Base-by-base conservation (phyloP, 1,284 basidiomycete genomes). In the Papiliotrema fonsecae region DNA sequence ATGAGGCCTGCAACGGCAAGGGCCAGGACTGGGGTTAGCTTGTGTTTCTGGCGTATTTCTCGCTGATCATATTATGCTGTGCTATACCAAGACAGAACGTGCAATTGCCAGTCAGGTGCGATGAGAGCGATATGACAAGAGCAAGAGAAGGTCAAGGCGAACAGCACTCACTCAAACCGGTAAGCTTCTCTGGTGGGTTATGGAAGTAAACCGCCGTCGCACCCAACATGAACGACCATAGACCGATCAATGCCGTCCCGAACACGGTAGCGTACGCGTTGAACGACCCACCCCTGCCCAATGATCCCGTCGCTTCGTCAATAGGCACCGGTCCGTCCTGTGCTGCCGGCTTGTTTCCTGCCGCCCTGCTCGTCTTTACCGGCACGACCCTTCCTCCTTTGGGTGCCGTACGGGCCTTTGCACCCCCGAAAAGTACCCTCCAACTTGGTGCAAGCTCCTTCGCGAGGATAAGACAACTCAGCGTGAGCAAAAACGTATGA, bases 201-300 rank as follows among this genome's bases (percentile, higher is more conserved):
- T 97, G 93, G 76, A 94, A 97, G 73, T 91, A 97, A 14, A 96
- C 75, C 41, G 86, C 83, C 14, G 93, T 97, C 45, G 86, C 86
- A 55, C 81, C 80, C 10, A 81, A 75, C 64, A 89, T 87, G 69
- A 88, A 81, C 32, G 87, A 62, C 83, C 87, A 91, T 3, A 88
- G 68, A 0, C 54, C 77, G 21, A 93, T 69, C 26, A 96, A 43
- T 2, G 50, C 58, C 6, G 61, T 62, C 3, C 55, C 62, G 37
- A 50, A 37, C 36, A 57, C 19, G 3, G 58, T 59, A n/a, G 51
- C 45, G 18, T 51, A n/a, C 2, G 22, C 26, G 49, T 65, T 59
- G 6, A 49, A 27, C 3, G 40, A 19, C 10, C 44, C 35, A n/a
- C 27, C 37, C 10, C 43, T 21, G 16, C 42, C 52, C 11, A 39